Percentiles rank a stretch among this genome's conserved stretches.
These are phyloP conservation scores for Mycosphaerella arachidis DNA, from an alignment of 2,329 filamentous ascomycete genomes.

Conservation along the genomic window DNA sequence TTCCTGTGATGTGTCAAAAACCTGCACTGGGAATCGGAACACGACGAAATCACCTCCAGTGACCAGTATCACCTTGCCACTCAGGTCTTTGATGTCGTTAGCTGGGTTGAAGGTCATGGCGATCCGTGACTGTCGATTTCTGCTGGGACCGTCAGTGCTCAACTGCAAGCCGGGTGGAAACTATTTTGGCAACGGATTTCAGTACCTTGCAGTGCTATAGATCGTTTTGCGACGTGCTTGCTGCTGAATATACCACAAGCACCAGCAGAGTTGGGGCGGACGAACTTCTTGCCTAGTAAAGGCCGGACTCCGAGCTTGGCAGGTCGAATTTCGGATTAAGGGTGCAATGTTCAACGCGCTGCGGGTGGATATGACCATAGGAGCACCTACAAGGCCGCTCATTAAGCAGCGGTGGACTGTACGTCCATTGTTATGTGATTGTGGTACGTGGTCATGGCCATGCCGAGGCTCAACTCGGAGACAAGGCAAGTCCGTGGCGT, in stretches of 20 bases:
- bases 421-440: not conserved
- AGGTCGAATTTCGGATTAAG: no score
- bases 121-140: not conserved
- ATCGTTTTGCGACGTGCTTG: not conserved
- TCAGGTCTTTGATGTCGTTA: slow-evolving; percentile 39
- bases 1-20: slow-evolving; percentile 26
- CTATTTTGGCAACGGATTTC: not conserved
- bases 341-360: no score
- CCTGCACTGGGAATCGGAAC: not conserved
- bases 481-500: not conserved
- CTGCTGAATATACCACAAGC: not conserved
- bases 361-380: no score
- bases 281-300: not conserved
- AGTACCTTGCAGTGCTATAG: not conserved
- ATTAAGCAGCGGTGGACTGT: no score
- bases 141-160: not conserved
- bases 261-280: not conserved
- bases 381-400: no score
- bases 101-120: slow-evolving; percentile 16
- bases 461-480: not conserved
- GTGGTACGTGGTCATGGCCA: not conserved
- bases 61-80: slow-evolving; percentile 41
- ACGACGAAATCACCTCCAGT: slow-evolving; percentile 34
- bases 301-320: not conserved
- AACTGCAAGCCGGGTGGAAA: no score